Conservation (phyloP, 2,329 filamentous ascomycete species). For the Penicillium italicum region DNA sequence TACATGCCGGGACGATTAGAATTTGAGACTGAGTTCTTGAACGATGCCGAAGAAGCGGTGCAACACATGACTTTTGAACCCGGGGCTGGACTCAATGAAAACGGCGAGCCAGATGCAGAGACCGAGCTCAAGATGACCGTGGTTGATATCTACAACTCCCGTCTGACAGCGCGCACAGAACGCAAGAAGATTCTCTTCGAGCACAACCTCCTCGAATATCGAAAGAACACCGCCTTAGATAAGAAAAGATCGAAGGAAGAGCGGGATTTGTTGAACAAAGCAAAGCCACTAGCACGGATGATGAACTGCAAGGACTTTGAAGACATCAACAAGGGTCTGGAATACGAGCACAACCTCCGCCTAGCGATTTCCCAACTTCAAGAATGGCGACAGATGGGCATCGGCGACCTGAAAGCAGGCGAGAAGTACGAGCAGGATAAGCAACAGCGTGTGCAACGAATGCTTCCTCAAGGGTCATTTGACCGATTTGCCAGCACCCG, state of each 20-base stretch:
- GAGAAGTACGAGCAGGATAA: conserved; percentile 95
- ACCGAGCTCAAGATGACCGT: conserved; percentile 97
- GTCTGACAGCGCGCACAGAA: conserved; percentile 84
- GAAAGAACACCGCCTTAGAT: conserved; percentile 82
- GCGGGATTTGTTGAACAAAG: conserved; percentile 82
- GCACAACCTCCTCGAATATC: conserved; percentile 87
- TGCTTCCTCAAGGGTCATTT: conserved; percentile 71
- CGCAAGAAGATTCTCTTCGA: conserved; percentile 97
- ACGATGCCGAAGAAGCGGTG: conserved; percentile 96
- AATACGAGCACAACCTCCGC: conserved; percentile 87
- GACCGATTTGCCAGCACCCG: conserved; percentile 76
- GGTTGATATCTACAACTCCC: conserved; percentile 96
- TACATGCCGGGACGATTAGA: conserved; percentile 98
- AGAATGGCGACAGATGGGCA: conserved; percentile 83
- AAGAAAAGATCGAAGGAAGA: conserved; percentile 98
- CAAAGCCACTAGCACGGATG: conserved; percentile 93
- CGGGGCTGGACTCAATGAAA: conserved; percentile 86
- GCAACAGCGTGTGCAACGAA: conserved; percentile 63
- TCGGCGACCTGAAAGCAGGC: conserved; percentile 78
- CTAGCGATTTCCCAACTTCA: conserved; percentile 87
- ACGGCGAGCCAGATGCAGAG: conserved; percentile 85
- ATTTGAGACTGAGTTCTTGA: conserved; percentile 96
- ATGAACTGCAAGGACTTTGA: conserved; percentile 94
- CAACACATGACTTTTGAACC: conserved; percentile 98
- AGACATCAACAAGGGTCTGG: conserved; percentile 74